Base-by-base conservation (phyloP, 1,139 yeast genomes). In the Sugiyamaella castrensis region DNA sequence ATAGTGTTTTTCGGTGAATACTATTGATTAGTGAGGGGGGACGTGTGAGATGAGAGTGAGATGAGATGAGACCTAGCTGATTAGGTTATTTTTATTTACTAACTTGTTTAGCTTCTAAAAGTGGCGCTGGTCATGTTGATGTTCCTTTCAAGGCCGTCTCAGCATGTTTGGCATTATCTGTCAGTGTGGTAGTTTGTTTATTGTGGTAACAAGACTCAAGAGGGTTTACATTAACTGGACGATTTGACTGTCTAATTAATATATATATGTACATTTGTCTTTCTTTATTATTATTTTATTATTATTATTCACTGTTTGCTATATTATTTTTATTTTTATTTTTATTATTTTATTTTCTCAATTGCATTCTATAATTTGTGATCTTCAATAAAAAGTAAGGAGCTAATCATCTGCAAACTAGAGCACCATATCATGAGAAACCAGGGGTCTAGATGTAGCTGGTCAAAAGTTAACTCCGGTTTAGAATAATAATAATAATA, bases 71-170 rank as follows among this genome's bases (percentile, higher is more conserved):
- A 19, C 5, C 24, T 19, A 19, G 24, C 24, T 19, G 43, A 11
- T 32, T 12, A 19, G 24, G 24, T 10, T n/a, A 6, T n/a, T 7
- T 19, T 8, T 40, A 13, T 34, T 26, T 9, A 34, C 44, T 27
- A 33, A 29, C 40, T 11, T 35, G 12, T 31, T 12, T 41, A 41
- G 39, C 39, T 26, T 8, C 39, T 34, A 33, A 35, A 19, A 42
- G 33, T 36, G 33, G 36, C 12, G 46, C 46, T 11, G 27, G 30
- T 28, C 33, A 11, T 13, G 11, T 19, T 2, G 46, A 42, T n/a
- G 40, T 19, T 34, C 46, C 46, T 10, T 31, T 42, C 19, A 16
- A 13, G 30, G 29, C 46, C n/a, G 30, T 42, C 11, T 42, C 31
- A 9, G 40, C 30, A 11, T 35, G 46, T 28, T 6, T 42, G 13